Evolutionary conservation across 805 yeast genomes (phyloP), one percentile per base, ranked within the genome.

Genomic region (Kregervanrija pseudodelftensis): DNA sequence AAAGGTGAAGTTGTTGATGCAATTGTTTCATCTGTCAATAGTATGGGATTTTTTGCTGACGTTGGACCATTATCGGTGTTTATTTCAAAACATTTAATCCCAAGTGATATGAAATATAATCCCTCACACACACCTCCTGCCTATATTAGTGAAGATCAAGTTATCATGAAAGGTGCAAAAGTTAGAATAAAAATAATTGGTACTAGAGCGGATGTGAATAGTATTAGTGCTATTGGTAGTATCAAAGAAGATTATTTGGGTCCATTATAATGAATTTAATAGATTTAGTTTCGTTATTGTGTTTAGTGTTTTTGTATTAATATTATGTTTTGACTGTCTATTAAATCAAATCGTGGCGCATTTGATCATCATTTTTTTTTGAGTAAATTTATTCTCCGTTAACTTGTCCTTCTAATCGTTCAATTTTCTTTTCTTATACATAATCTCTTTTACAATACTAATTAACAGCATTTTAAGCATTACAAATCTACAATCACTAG

Each of bases 1-100:
- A 93, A 93, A 67, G 99, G 98, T 33, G 99, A 93, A 66, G 99
- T 93, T 8, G 98, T 93, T 22, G 99, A 93, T 65, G 99, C 95
- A 5, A 81, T 91, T 17, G 98, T 93, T 12, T 85, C 96, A 11
- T 85, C 87, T 31, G 97, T 95, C 40, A 88, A 85, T 64, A 88
- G 79, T 59, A 85, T 91, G 82, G 99, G 99, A 8, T 88, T 93
- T 53, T 93, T 93, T 63, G 98, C 95, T 34, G 97, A 93, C 65
- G 99, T 93, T 30, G 99, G 99, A 0, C 99, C 99, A 12, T 71
- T 93, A 61, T 81, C 90, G 17, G 96, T 93, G 35, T 93, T 93
- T 64, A 95, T 93, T 16, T 85, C 96, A 17, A 89, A 95, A 33
- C 97, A 91, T 67, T 74, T 90, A 63, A 90, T 93, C 56, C 98